A percentile compares a stretch with the other conserved stretches of the same genome.
phyloP scores from a whole-genome alignment of 768 basidiomycete genomes.

The Tylopilus intermedius region DNA sequence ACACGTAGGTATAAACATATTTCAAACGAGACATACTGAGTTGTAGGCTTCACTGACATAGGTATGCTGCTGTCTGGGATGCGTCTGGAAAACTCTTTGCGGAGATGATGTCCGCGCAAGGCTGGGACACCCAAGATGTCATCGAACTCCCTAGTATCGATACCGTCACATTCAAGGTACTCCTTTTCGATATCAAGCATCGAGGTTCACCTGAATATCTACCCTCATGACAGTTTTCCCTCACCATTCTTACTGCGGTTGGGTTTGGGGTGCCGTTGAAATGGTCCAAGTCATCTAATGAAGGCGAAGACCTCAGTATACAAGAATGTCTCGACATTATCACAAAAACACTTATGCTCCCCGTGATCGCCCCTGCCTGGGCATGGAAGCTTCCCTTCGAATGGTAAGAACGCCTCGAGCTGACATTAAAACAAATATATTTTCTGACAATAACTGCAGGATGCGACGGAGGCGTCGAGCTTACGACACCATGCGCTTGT shows the following conservation, averaged over 20 bases:
- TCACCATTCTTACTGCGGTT: constrained; percentile 16
- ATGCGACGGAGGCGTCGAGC: constrained; percentile 15
- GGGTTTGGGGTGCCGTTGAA: constrained; percentile 17
- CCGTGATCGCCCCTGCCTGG: constrained; percentile 11
- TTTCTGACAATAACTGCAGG: constrained; percentile 8
- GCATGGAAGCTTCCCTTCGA: constrained; percentile 18
- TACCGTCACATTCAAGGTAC: constrained; percentile 8
- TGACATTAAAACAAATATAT: neutral
- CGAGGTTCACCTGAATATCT: neutral
- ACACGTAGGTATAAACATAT: constrained; percentile 11
- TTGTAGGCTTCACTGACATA: neutral
- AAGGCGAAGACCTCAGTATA: constrained; percentile 5
- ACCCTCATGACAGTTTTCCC: constrained; percentile 9
- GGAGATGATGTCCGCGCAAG: constrained; percentile 12
- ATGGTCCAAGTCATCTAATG: constrained; percentile 6
- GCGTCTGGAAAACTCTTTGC: constrained; percentile 8
- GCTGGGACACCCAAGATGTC: constrained; percentile 8
- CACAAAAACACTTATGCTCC: neutral
- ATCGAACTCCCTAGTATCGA: constrained; percentile 11
- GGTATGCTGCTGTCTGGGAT: constrained; percentile 16
- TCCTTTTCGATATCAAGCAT: neutral
- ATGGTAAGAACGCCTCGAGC: constrained; percentile 3
- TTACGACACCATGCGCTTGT: constrained; percentile 15
- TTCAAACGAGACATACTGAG: neutral
- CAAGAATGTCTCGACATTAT: constrained; percentile 12